Evolutionary conservation across 1,284 basidiomycete species (phyloP).

Genomic region (Wolfiporia cocos): DNA sequence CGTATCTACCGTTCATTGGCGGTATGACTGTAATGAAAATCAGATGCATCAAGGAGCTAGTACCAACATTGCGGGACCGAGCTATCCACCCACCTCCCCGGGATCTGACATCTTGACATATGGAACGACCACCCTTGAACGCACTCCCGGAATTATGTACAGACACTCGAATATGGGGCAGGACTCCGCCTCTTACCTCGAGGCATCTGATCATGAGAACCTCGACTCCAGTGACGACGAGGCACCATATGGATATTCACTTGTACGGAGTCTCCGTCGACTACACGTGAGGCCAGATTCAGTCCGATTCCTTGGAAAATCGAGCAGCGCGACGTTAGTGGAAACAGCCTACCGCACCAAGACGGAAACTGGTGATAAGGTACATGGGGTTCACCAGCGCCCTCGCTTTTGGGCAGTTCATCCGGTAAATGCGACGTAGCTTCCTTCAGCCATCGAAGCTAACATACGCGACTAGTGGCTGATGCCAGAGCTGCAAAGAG

Average conservation of each 20-base stretch:
- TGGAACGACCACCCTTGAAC: no score
- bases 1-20: no score
- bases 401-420: slow-evolving; percentile 10
- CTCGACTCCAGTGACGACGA: slow-evolving; percentile 34
- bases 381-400: slow-evolving; percentile 12
- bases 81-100: no score
- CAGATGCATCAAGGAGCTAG: no score
- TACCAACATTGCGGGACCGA: no score
- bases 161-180: no score
- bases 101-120: no score
- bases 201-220: no score
- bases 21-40: no score
- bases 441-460: neutral
- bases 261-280: slow-evolving; percentile 20
- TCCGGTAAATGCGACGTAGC: slow-evolving; percentile 15
- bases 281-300: slow-evolving; percentile 24
- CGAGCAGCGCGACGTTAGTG: slow-evolving; percentile 44
- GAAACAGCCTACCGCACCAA: slow-evolving; percentile 45
- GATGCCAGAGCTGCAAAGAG: slow-evolving; percentile 23
- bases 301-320: slow-evolving; percentile 46
- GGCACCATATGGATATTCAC: slow-evolving; percentile 20
- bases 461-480: slow-evolving; percentile 24
- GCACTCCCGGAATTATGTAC: no score
- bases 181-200: no score
- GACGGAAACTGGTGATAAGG: slow-evolving; percentile 18